These are phyloP conservation scores for Vanrija pseudolonga DNA, from an alignment of 1,284 basidiomycete species.

Conservation along the genomic window DNA sequence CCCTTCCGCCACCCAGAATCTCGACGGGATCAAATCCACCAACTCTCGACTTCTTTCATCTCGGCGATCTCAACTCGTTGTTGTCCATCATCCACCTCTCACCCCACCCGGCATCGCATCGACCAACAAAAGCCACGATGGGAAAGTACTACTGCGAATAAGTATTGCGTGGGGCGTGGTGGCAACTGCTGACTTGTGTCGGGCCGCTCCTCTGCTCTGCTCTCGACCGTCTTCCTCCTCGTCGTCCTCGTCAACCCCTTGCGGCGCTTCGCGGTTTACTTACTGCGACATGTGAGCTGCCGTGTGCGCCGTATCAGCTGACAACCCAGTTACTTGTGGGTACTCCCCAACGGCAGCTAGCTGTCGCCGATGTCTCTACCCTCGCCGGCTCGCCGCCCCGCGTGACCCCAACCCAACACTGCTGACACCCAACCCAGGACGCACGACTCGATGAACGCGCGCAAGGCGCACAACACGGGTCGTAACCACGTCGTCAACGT, in stretches of 20 bases:
- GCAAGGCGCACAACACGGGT: slow-evolving; percentile 96
- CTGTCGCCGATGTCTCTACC: too few species aligned
- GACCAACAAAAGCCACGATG: slow-evolving; percentile 23
- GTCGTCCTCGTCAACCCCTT: background rate
- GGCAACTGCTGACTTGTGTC: slow-evolving; percentile 5
- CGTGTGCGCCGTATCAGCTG: background rate
- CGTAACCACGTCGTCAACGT: slow-evolving; percentile 96
- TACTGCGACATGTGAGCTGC: slow-evolving; percentile 40
- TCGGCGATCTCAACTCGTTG: background rate
- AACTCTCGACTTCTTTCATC: background rate
- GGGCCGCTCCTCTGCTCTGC: too few species aligned
- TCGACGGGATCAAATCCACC: background rate
- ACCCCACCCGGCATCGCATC: too few species aligned
- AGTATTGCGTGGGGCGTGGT: slow-evolving; percentile 10
- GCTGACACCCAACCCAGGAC: slow-evolving; percentile 17
- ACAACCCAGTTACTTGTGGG: slow-evolving; percentile 55
- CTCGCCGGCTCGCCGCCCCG: too few species aligned
- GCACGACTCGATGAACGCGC: slow-evolving; percentile 56
- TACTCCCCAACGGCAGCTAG: slow-evolving; percentile 2
- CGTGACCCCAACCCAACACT: background rate
- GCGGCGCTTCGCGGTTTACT: slow-evolving; percentile 9
- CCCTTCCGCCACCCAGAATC: too few species aligned
- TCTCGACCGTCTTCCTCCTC: background rate
- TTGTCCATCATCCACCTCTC: background rate
- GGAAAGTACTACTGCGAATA: slow-evolving; percentile 68